These are phyloP conservation scores for Guadua angustifolia DNA, from an alignment of 176 grass and related monocot genomes.

Conservation along the genomic window DNA sequence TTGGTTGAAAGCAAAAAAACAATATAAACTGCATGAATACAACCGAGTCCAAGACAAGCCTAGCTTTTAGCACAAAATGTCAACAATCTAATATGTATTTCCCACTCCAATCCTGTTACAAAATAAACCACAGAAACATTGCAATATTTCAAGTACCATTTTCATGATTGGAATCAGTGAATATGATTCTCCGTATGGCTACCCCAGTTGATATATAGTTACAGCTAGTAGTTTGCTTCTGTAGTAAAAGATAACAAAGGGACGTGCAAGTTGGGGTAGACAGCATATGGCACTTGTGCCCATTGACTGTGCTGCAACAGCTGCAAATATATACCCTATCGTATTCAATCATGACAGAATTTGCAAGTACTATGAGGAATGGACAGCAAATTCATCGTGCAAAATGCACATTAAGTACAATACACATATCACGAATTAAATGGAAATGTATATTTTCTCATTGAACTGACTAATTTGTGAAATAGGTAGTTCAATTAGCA, in stretches of 20 bases:
- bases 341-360: not conserved
- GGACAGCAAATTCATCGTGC: not conserved
- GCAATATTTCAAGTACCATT: not conserved
- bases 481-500: not conserved
- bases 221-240: constrained; percentile 17
- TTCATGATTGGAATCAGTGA: constrained; percentile 28
- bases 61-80: not conserved
- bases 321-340: not conserved
- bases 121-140: not conserved
- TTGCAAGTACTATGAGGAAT: not conserved
- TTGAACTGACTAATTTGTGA: not conserved
- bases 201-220: not conserved
- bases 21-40: not conserved
- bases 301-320: not conserved
- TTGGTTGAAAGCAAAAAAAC: not conserved
- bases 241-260: constrained; percentile 22
- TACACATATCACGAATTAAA: not conserved
- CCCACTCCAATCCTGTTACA: not conserved
- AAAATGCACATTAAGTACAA: constrained; percentile 30
- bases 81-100: not conserved
- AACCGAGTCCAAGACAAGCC: not conserved
- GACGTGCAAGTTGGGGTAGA: not conserved
- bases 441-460: not conserved
- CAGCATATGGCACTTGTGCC: not conserved
- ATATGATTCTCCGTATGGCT: not conserved